These are phyloP conservation scores for Iodosphaeria phyllophila DNA, from an alignment of 2,329 filamentous ascomycete genomes.

Conservation along the genomic window DNA sequence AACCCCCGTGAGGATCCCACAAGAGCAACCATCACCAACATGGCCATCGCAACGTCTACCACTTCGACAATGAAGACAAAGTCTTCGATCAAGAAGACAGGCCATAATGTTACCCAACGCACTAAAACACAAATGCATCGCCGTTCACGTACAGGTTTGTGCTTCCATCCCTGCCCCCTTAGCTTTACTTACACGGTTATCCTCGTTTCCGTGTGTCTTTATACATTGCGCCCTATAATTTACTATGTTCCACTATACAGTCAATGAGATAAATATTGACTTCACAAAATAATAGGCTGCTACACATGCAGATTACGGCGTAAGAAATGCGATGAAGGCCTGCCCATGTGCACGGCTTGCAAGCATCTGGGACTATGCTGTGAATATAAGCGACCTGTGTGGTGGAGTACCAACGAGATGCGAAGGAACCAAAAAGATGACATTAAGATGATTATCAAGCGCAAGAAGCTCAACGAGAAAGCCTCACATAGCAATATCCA, in stretches of 20 bases:
- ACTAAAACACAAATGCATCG: slow-evolving; percentile 76
- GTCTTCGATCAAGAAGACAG: slow-evolving; percentile 24
- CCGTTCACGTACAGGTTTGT: slow-evolving; percentile 82
- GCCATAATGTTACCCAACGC: slow-evolving; percentile 35
- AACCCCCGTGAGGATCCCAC: slow-evolving; percentile 31
- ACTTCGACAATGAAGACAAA: slow-evolving; percentile 41
- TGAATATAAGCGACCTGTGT: slow-evolving; percentile 91
- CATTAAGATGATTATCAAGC: slow-evolving; percentile 96
- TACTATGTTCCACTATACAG: no score
- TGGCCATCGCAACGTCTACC: slow-evolving; percentile 39
- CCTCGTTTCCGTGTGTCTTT: slow-evolving; percentile 3
- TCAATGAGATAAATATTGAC: background rate
- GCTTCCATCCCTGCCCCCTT: slow-evolving; percentile 8
- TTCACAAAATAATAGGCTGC: slow-evolving; percentile 27
- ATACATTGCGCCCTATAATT: no score
- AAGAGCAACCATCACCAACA: slow-evolving; percentile 33
- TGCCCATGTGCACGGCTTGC: slow-evolving; percentile 44
- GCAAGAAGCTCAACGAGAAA: slow-evolving; percentile 88
- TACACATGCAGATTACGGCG: slow-evolving; percentile 49
- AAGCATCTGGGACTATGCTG: slow-evolving; percentile 65
- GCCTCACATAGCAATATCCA: slow-evolving; percentile 30
- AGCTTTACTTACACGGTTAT: slow-evolving; percentile 12
- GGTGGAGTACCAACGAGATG: slow-evolving; percentile 91
- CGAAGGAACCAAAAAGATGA: slow-evolving; percentile 76
- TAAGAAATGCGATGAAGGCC: slow-evolving; percentile 52